Percentiles rank a stretch among this genome's conserved stretches.
These are phyloP conservation scores for Chenopodium suecicum DNA, from an alignment of 148 eudicot genomes.

Conservation along the genomic window DNA sequence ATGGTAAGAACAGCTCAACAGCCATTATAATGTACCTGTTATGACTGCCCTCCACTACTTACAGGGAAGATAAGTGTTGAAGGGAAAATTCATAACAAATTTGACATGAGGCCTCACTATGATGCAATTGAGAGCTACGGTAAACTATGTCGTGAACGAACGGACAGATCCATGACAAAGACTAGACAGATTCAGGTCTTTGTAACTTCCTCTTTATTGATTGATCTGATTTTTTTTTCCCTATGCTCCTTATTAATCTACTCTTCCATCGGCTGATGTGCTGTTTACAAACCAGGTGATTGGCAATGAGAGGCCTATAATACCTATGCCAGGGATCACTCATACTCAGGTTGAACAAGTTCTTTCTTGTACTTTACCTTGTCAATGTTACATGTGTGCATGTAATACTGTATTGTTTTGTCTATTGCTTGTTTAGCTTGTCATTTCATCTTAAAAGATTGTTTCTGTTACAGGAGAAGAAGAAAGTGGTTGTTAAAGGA, in stretches of 20 bases:
- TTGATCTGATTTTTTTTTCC: neutral
- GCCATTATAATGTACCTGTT: neutral
- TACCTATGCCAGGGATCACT: slow-evolving; percentile 69
- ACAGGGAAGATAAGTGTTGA: slow-evolving; percentile 71
- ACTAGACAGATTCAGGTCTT: slow-evolving; percentile 77
- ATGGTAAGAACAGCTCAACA: neutral
- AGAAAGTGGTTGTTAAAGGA: slow-evolving; percentile 50
- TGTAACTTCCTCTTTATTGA: neutral
- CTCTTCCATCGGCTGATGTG: slow-evolving; percentile 12
- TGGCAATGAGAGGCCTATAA: slow-evolving; percentile 67
- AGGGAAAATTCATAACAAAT: slow-evolving; percentile 71
- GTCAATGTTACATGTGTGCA: neutral
- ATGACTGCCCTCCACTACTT: neutral
- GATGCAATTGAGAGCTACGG: slow-evolving; percentile 79
- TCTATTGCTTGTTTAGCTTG: neutral
- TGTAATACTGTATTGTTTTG: neutral
- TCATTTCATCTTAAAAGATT: slow-evolving; percentile 1
- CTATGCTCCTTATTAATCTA: neutral
- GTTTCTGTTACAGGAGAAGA: slow-evolving; percentile 57
- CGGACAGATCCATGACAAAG: slow-evolving; percentile 59
- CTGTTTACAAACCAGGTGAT: slow-evolving; percentile 45
- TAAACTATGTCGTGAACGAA: slow-evolving; percentile 81
- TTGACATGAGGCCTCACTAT: slow-evolving; percentile 86
- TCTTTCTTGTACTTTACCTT: neutral
- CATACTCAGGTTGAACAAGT: slow-evolving; percentile 34